Percentiles rank a stretch among this genome's conserved stretches.
These are phyloP conservation scores for Populus hybrid DNA, from an alignment of 441 rosid species.

Conservation along the genomic window DNA sequence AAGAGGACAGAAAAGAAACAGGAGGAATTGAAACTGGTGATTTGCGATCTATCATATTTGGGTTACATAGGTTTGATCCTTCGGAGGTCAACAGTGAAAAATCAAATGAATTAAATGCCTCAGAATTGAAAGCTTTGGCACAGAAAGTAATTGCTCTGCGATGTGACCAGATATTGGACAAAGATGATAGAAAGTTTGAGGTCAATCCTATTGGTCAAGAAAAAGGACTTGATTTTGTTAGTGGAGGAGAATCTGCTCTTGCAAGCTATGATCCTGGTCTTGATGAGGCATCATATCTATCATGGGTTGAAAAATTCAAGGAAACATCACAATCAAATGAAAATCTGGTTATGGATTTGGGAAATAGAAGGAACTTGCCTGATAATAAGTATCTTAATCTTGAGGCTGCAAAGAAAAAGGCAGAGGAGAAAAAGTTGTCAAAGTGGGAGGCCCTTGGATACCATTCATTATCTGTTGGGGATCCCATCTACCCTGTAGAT, in stretches of 20 bases:
- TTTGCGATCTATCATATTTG: conserved; percentile 68
- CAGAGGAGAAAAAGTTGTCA: conserved; percentile 65
- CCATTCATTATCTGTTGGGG: conserved; percentile 62
- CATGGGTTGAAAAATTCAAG: conserved; percentile 84
- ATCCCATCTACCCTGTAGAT: conserved; percentile 42
- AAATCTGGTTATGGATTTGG: conserved; percentile 34
- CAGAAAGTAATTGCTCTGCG: conserved; percentile 69
- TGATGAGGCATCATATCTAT: conserved; percentile 81
- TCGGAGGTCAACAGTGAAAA: conserved; percentile 39
- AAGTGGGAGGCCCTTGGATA: conserved; percentile 84
- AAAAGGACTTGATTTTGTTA: conserved; percentile 20
- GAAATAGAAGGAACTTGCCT: conserved; percentile 41
- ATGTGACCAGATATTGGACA: conserved; percentile 30
- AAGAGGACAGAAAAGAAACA: conserved; percentile 47
- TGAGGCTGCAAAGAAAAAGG: conserved; percentile 69
- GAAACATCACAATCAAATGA: conserved; percentile 46
- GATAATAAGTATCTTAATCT: conserved; percentile 48
- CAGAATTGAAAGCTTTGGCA: conserved; percentile 56
- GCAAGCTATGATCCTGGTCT: conserved; percentile 48
- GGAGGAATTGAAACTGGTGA: conserved; percentile 50
- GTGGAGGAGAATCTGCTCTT: conserved; percentile 32
- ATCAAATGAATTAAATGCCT: conserved; percentile 42
- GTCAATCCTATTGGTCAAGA: conserved; percentile 38
- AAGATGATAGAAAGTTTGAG: conserved; percentile 50
- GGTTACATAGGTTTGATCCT: conserved; percentile 71